These are phyloP conservation scores for Solanum neorickii DNA, from an alignment of 257 asterid species.

Conservation along the genomic window DNA sequence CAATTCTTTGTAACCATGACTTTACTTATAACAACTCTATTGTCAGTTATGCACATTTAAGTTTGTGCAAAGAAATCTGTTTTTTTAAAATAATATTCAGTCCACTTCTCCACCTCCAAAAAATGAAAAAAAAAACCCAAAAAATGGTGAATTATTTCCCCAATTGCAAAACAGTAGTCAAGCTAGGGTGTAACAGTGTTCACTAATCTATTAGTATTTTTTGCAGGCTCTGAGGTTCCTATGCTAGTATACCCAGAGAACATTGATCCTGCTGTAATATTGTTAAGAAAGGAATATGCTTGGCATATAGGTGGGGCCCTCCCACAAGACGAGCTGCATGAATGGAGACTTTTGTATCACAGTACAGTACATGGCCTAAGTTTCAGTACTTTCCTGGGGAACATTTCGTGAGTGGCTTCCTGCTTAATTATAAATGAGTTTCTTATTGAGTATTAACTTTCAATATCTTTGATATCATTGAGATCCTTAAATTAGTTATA, in stretches of 20 bases:
- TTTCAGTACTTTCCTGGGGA: conserved; percentile 80
- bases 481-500: background rate
- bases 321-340: conserved; percentile 42
- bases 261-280: conserved; percentile 36
- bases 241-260: conserved; percentile 24
- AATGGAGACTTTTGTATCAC: conserved; percentile 87
- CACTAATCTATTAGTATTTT: conserved; percentile 4
- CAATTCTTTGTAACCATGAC: background rate
- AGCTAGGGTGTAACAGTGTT: background rate
- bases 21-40: background rate
- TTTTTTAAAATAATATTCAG: background rate
- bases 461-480: background rate
- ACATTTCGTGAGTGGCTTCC: conserved; percentile 52
- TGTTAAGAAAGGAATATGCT: conserved; percentile 76
- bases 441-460: background rate
- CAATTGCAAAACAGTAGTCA: background rate
- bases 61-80: background rate
- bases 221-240: conserved; percentile 70
- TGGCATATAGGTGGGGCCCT: conserved; percentile 92
- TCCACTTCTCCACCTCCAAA: background rate
- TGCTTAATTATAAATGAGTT: background rate
- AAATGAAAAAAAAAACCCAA: background rate
- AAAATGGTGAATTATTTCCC: background rate
- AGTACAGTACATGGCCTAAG: conserved; percentile 75
- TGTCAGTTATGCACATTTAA: background rate